Evolutionary conservation across 257 asterid species (phyloP).

Genomic region (Solanum ossicruentum): DNA sequence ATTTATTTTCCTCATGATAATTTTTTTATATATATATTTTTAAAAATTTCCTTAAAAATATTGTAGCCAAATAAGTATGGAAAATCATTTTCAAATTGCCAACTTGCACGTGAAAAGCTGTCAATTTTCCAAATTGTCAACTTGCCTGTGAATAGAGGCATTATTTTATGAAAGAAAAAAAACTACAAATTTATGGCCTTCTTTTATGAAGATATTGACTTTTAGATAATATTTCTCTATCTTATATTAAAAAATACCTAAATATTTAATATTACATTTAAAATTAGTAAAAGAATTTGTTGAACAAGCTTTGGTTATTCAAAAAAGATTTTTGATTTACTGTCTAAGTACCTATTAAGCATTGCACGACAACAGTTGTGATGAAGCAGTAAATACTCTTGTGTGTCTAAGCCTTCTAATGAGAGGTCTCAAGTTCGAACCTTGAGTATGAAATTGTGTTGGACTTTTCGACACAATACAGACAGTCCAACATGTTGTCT

Average conservation of each 20-base stretch:
- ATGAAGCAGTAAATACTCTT: rapidly evolving
- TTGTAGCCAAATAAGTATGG: background rate
- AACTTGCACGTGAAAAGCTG: background rate
- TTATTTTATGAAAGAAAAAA: background rate
- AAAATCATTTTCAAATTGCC: background rate
- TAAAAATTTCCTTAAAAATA: background rate
- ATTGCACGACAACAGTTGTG: background rate
- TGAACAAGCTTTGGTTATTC: background rate
- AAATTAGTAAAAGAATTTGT: background rate
- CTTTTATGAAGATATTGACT: background rate
- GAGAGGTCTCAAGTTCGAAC: too few species aligned
- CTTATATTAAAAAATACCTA: too few species aligned
- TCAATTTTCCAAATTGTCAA: background rate
- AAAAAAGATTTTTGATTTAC: background rate
- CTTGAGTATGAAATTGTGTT: too few species aligned
- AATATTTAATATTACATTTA: background rate
- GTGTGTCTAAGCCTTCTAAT: background rate
- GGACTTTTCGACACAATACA: too few species aligned
- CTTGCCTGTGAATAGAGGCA: background rate
- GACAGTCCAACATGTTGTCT: background rate
- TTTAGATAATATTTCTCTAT: background rate
- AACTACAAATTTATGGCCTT: background rate
- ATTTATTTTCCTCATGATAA: background rate
- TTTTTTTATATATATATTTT: background rate
- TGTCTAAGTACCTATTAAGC: background rate